Percentiles rank a stretch among this genome's conserved stretches.
These are phyloP conservation scores for Diphasiastrum complanatum DNA, from an alignment of 83 land plant genomes.

Conservation along the genomic window DNA sequence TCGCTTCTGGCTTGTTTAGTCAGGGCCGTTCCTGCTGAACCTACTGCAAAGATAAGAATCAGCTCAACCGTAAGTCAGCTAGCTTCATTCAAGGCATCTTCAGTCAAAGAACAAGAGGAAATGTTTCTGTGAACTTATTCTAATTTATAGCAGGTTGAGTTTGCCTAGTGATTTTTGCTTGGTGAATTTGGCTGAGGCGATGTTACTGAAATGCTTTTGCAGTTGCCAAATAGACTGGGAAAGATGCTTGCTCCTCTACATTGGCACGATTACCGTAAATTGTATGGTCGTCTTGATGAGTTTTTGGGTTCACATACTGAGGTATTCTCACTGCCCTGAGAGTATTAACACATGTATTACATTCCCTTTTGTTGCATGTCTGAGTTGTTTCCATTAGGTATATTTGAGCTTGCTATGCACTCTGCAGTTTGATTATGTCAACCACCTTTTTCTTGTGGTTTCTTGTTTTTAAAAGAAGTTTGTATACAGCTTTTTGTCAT, in stretches of 20 bases:
- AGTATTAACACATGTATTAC: no score
- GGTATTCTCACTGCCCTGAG: slow-evolving; percentile 35
- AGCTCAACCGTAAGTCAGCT: slow-evolving; percentile 71
- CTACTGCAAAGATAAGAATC: slow-evolving; percentile 65
- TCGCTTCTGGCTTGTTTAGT: slow-evolving; percentile 77
- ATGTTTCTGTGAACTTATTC: background rate
- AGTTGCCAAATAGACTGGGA: slow-evolving; percentile 87
- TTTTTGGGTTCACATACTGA: slow-evolving; percentile 80
- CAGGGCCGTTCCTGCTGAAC: slow-evolving; percentile 83
- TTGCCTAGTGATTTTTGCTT: slow-evolving; percentile 13
- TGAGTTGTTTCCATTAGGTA: no score
- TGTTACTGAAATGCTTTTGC: slow-evolving; percentile 4
- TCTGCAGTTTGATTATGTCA: no score
- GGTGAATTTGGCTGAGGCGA: background rate
- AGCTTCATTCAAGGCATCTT: background rate
- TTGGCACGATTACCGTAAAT: slow-evolving; percentile 93
- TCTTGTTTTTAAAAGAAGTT: background rate
- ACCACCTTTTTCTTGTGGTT: no score
- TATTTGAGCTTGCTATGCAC: no score
- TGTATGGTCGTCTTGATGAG: slow-evolving; percentile 91
- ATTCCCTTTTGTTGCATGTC: no score
- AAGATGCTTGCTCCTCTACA: slow-evolving; percentile 95
- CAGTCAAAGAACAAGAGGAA: background rate
- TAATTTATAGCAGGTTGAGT: background rate
- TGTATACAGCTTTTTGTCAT: slow-evolving; percentile 72